A percentile compares a stretch with the other conserved stretches of the same genome.
Evolutionary conservation across 306 rosid genomes (phyloP).

Genomic region (Castanea crenata): DNA sequence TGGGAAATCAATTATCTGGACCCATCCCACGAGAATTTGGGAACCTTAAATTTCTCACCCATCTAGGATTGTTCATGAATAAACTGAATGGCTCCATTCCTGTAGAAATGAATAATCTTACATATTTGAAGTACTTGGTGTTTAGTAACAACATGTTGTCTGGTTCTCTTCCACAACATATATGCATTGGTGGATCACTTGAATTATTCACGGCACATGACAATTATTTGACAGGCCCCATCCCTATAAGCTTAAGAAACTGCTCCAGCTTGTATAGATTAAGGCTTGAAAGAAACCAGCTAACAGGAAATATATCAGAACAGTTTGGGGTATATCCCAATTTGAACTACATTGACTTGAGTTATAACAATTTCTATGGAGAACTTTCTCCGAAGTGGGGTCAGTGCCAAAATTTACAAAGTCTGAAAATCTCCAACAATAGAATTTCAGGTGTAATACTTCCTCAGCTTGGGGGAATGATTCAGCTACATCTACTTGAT

Average conservation of each 20-base stretch:
- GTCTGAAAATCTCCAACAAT: too few relatives aligned
- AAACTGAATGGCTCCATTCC: conserved; percentile 10
- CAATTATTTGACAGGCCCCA: too few relatives aligned
- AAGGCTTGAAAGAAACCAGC: conserved; percentile 25
- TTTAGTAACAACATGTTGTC: conserved; percentile 7
- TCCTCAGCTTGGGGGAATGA: too few relatives aligned
- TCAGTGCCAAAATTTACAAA: too few relatives aligned
- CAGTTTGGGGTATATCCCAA: conserved; percentile 39
- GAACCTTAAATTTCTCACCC: neutral
- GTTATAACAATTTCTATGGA: neutral
- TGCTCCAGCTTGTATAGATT: conserved; percentile 30
- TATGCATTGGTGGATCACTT: neutral
- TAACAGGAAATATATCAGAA: conserved; percentile 33
- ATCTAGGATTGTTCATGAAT: neutral
- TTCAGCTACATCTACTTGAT: conserved; percentile 5
- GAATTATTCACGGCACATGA: neutral
- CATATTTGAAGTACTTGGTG: neutral
- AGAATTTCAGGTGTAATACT: too few relatives aligned
- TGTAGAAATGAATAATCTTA: neutral
- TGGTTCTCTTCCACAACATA: neutral
- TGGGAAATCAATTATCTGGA: too few relatives aligned
- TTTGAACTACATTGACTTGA: conserved; percentile 17
- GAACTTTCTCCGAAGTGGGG: too few relatives aligned
- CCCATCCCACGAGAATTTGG: too few relatives aligned
- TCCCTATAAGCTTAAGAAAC: neutral